Conservation (phyloP, 2,329 filamentous ascomycete genomes). For the Simplicillium aogashimaense region DNA sequence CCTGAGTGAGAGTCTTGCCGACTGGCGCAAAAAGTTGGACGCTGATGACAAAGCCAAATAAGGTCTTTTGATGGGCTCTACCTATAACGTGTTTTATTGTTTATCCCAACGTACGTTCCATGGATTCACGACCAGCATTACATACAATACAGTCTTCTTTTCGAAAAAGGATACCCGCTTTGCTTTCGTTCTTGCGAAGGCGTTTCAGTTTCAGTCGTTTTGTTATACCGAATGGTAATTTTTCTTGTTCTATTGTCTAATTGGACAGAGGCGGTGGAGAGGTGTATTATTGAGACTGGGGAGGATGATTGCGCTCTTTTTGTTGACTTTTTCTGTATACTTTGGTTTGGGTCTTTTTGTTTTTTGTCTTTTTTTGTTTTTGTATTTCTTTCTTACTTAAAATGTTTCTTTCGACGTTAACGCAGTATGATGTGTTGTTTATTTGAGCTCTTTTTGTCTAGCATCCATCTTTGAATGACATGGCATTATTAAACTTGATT, state of each 20-base stretch:
- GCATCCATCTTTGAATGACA: constrained; percentile 4
- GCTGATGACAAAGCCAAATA: constrained; percentile 26
- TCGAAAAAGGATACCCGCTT: not conserved
- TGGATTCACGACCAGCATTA: too few species aligned
- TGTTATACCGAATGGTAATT: not conserved
- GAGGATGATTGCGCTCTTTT: not conserved
- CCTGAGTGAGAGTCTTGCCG: constrained; percentile 63
- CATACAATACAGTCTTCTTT: too few species aligned
- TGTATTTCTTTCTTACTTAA: constrained; percentile 5
- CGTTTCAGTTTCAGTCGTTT: not conserved
- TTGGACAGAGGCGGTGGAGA: not conserved
- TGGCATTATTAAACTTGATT: not conserved
- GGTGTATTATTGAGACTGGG: not conserved
- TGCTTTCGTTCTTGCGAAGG: not conserved
- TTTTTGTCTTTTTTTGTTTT: constrained; percentile 8
- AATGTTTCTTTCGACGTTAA: constrained; percentile 5
- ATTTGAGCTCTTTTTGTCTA: constrained; percentile 3
- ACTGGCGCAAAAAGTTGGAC: constrained; percentile 73
- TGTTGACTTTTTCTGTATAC: constrained; percentile 1
- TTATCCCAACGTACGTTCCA: constrained; percentile 1
- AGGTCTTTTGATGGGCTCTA: not conserved
- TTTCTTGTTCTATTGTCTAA: constrained; percentile 3
- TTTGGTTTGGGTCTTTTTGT: constrained; percentile 2
- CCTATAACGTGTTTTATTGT: not conserved
- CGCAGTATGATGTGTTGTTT: not conserved